phyloP scores from a whole-genome alignment of 2,329 filamentous ascomycete species.

The Elsinoe perseae region DNA sequence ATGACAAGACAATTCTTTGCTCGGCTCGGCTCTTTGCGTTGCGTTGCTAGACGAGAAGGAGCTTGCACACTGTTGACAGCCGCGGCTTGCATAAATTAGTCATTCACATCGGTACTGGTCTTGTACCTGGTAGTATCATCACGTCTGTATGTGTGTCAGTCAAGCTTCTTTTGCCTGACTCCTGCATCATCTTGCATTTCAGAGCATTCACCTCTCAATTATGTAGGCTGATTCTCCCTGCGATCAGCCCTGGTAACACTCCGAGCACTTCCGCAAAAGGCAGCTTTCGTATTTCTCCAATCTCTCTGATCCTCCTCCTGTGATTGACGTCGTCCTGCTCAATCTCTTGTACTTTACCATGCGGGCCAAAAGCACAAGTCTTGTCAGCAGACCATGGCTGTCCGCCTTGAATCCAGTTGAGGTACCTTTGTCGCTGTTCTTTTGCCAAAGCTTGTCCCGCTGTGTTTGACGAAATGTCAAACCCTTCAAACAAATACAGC shows the following conservation, averaged over 20 bases:
- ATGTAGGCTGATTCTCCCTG: slow-evolving; percentile 36
- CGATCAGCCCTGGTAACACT: slow-evolving; percentile 30
- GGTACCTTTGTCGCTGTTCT: slow-evolving; percentile 37
- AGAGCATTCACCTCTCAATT: slow-evolving; percentile 13
- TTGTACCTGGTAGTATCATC: neutral
- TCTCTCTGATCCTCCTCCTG: slow-evolving; percentile 29
- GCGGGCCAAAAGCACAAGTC: slow-evolving; percentile 36
- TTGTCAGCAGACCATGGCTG: slow-evolving; percentile 32
- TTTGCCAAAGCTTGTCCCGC: slow-evolving; percentile 29
- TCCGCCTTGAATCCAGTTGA: slow-evolving; percentile 32
- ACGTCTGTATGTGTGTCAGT: neutral
- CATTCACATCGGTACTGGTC: neutral
- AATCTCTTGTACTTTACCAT: slow-evolving; percentile 31
- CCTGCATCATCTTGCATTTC: neutral
- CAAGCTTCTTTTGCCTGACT: neutral
- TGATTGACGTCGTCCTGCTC: slow-evolving; percentile 28
- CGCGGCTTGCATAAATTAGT: slow-evolving; percentile 3
- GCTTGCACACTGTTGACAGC: too few relatives aligned
- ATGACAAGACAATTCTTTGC: neutral
- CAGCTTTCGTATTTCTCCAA: slow-evolving; percentile 28
- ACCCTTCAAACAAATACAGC: slow-evolving; percentile 37
- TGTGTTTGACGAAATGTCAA: slow-evolving; percentile 33
- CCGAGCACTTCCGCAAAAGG: slow-evolving; percentile 27
- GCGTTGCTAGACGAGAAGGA: neutral
- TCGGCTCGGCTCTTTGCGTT: slow-evolving; percentile 11